phyloP scores from a whole-genome alignment of 2,329 filamentous ascomycete genomes.

The Xylariaceae sp. region DNA sequence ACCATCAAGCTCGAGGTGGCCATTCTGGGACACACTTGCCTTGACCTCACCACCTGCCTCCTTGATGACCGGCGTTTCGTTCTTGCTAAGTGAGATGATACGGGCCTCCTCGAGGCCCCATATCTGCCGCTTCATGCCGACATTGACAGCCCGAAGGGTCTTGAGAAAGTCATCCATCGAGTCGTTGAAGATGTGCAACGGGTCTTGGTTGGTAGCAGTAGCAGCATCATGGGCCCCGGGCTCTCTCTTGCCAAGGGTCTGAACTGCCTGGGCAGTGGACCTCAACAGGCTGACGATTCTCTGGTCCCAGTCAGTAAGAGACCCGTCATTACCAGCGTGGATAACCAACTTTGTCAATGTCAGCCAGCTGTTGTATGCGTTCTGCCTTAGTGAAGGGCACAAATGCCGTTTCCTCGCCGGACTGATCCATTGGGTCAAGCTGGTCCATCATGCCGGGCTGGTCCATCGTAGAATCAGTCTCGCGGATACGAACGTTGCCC shows the following conservation, averaged over 20 bases:
- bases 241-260: constrained; percentile 50
- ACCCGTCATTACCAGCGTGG: neutral
- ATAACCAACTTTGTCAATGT: constrained; percentile 59
- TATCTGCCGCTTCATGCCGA: constrained; percentile 66
- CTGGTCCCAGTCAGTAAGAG: constrained; percentile 22
- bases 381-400: constrained; percentile 64
- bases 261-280: constrained; percentile 54
- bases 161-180: constrained; percentile 62
- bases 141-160: constrained; percentile 66
- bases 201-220: constrained; percentile 28
- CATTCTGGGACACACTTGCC: constrained; percentile 17
- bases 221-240: constrained; percentile 16
- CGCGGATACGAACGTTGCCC: too few species aligned
- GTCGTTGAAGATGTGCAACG: constrained; percentile 51
- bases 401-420: constrained; percentile 24
- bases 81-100: constrained; percentile 50
- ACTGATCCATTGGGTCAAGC: too few species aligned
- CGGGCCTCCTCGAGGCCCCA: constrained; percentile 75
- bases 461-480: too few species aligned
- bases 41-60: constrained; percentile 19
- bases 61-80: constrained; percentile 14
- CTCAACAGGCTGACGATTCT: constrained; percentile 40
- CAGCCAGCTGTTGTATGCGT: constrained; percentile 71
- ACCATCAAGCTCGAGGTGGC: constrained; percentile 46
- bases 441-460: neutral